phyloP scores from a whole-genome alignment of 441 rosid genomes.

The Croton setiger region DNA sequence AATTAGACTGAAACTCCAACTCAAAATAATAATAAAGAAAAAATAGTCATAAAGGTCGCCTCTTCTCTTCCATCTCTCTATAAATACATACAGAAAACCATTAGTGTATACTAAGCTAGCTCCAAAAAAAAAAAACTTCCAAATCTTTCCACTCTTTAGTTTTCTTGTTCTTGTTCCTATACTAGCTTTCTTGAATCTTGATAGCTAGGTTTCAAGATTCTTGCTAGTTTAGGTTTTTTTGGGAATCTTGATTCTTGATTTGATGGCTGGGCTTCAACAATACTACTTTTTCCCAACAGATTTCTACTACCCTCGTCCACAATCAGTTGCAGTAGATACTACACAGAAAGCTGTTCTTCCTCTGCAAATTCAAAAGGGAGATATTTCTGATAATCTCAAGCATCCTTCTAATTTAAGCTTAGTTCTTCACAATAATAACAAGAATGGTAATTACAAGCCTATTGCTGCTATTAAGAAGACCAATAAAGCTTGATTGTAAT shows the following conservation, averaged over 20 bases:
- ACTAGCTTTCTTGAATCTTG: not conserved
- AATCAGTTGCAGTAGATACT: not conserved
- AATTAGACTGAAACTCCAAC: not conserved
- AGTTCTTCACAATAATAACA: slow-evolving; percentile 7
- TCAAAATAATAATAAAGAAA: not conserved
- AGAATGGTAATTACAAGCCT: not conserved
- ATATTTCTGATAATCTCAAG: not conserved
- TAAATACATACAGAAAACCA: too few species aligned
- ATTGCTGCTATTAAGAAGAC: not conserved
- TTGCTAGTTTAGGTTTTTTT: too few species aligned
- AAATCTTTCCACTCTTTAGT: too few species aligned
- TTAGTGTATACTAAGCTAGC: not conserved
- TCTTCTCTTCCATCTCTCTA: not conserved
- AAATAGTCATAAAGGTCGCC: not conserved
- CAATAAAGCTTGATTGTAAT: not conserved
- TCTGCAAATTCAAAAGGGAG: not conserved
- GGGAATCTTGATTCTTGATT: not conserved
- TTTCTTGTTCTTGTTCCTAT: not conserved
- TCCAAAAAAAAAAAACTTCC: not conserved
- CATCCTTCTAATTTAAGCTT: slow-evolving; percentile 1
- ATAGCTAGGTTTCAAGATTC: not conserved
- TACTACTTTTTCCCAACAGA: slow-evolving; percentile 9
- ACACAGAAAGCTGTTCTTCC: not conserved
- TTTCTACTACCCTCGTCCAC: slow-evolving; percentile 7
- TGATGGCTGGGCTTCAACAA: slow-evolving; percentile 9